Conservation (phyloP, 176 grass and related monocot genomes). For the Cymbopogon citratus region DNA sequence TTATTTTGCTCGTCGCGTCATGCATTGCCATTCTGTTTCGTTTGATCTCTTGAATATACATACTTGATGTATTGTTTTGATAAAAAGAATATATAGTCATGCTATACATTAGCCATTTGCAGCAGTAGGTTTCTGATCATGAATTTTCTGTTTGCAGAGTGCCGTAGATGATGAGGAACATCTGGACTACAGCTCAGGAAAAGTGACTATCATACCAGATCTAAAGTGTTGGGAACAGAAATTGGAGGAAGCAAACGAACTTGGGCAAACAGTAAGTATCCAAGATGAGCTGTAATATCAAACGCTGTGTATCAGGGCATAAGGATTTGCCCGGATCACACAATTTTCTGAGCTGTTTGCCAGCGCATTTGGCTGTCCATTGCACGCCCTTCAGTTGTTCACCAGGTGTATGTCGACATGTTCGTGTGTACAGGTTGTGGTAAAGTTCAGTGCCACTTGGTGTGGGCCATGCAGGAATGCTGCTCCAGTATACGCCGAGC, state of each 20-base stretch:
- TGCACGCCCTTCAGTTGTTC: background rate
- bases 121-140: background rate
- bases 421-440: conserved; percentile 45
- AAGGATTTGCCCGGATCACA: background rate
- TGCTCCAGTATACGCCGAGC: conserved; percentile 46
- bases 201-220: conserved; percentile 35
- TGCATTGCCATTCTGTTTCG: background rate
- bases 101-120: background rate
- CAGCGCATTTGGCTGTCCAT: background rate
- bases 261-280: conserved; percentile 28
- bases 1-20: background rate
- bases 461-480: conserved; percentile 59
- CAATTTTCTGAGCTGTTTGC: background rate
- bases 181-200: conserved; percentile 46
- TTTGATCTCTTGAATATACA: background rate
- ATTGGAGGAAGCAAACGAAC: conserved; percentile 30
- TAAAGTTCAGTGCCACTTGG: conserved; percentile 76
- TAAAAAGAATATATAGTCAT: background rate
- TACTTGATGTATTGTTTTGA: background rate
- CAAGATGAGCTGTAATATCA: background rate
- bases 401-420: background rate
- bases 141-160: conserved; percentile 25
- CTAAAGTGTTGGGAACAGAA: conserved; percentile 33
- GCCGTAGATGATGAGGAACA: conserved; percentile 35
- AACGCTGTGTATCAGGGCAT: background rate